Evolutionary conservation across 2,329 filamentous ascomycete species (phyloP), one percentile per base, ranked within the genome.

Genomic region (Decorospora gaudefroyi): DNA sequence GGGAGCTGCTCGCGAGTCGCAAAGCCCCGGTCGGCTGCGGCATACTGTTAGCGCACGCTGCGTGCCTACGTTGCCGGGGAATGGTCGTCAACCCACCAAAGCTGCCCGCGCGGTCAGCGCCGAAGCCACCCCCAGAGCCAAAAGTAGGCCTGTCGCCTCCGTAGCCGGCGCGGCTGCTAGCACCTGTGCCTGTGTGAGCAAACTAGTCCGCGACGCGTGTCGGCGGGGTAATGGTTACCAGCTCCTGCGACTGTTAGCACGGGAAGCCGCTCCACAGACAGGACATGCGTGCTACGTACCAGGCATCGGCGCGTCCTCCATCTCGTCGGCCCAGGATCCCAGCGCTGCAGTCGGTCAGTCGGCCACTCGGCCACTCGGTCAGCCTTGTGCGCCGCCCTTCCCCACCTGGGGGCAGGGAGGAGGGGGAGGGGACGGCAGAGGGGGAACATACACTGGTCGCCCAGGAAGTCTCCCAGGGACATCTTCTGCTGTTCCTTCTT

Each of bases 281-380:
- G 77, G n/a, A n/a, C 32, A 11, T 11, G 49, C 17, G 31, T 39
- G 21, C 16, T 27, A 67, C 85, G 78, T 80, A 92, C 88, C 78
- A 72, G 84, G 82, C 57, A 88, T 81, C 53, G 81, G 81, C 74
- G 80, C 78, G 67, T 96, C 90, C 75, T 99, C 93, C 77, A 99
- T 96, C 72, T 99, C 93, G 76, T 99, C 95, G 65, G 93, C 93
- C 93, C 93, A 99, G 62, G 93, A 97, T 69, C 92, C 90, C 69
- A 86, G 80, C 65, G 81, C 84, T 87, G 66, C 49, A 47, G 37
- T 37, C 32, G 47, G 62, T 67, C 53, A 70, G 67, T 64, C n/a
- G n/a, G n/a, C n/a, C n/a, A n/a, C n/a, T n/a, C n/a, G n/a, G n/a
- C n/a, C 49, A 47, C 36, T 37, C 32, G 47, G 62, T 67, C 53